These are phyloP conservation scores for Allium sativum DNA, from an alignment of 106 monocot genomes.

Conservation along the genomic window DNA sequence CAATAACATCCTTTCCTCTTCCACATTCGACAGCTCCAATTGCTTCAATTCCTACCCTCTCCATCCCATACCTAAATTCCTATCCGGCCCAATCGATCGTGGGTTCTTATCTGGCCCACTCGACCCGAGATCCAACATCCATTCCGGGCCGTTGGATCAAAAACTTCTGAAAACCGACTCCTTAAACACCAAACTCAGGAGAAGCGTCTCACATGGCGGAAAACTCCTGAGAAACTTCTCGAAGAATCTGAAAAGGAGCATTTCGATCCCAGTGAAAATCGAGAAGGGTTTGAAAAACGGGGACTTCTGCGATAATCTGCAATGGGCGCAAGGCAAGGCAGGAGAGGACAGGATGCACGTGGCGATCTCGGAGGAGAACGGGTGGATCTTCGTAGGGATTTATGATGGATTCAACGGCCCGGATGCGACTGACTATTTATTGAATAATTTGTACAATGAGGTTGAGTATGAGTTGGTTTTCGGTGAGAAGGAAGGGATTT, in stretches of 20 bases:
- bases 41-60: constrained; percentile 66
- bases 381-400: constrained; percentile 32
- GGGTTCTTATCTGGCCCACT: constrained; percentile 37
- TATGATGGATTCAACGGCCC: constrained; percentile 40
- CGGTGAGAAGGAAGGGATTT: constrained; percentile 5
- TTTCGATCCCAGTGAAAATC: neutral
- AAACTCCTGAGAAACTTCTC: constrained; percentile 8
- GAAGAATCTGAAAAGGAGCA: neutral
- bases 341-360: constrained; percentile 40
- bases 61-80: constrained; percentile 34
- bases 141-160: constrained; percentile 21
- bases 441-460: constrained; percentile 27
- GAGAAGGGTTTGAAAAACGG: neutral
- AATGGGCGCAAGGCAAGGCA: constrained; percentile 43
- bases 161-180: neutral
- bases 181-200: constrained; percentile 3
- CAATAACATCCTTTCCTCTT: constrained; percentile 13
- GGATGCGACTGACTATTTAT: constrained; percentile 35
- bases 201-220: too few relatives aligned
- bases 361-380: constrained; percentile 23
- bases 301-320: neutral
- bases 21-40: constrained; percentile 67
- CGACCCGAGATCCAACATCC: constrained; percentile 11
- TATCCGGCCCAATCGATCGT: constrained; percentile 47
- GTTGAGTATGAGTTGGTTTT: constrained; percentile 12